phyloP scores from a whole-genome alignment of 2,329 filamentous ascomycete species.

The Fusarium graminum region DNA sequence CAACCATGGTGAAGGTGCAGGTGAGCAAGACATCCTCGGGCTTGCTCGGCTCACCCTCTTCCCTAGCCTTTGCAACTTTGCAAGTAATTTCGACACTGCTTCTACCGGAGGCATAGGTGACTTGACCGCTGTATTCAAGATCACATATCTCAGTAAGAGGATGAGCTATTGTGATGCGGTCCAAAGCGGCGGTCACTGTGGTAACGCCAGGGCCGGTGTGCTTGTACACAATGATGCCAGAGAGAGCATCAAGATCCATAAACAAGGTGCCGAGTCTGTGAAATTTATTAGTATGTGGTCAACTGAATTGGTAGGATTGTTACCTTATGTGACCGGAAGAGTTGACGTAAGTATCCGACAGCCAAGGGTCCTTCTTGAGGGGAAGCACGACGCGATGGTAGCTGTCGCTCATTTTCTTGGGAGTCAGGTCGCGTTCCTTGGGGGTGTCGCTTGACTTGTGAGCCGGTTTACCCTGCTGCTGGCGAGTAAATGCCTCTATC shows the following conservation, averaged over 20 bases:
- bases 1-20: slow-evolving; percentile 55
- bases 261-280: slow-evolving; percentile 74
- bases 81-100: slow-evolving; percentile 81
- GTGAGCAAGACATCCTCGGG: slow-evolving; percentile 61
- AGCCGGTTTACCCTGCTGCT: slow-evolving; percentile 37
- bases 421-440: slow-evolving; percentile 46
- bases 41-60: slow-evolving; percentile 65
- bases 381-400: slow-evolving; percentile 63
- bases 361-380: slow-evolving; percentile 79
- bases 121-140: slow-evolving; percentile 74
- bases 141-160: slow-evolving; percentile 83
- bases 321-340: slow-evolving; percentile 77
- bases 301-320: not conserved
- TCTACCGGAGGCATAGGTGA: slow-evolving; percentile 77
- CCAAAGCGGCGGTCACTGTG: slow-evolving; percentile 63
- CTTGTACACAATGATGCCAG: slow-evolving; percentile 81
- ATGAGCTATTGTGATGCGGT: slow-evolving; percentile 71
- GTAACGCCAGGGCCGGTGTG: slow-evolving; percentile 69
- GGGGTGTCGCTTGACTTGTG: slow-evolving; percentile 18
- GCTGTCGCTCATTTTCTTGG: slow-evolving; percentile 51
- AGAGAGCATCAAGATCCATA: slow-evolving; percentile 84
- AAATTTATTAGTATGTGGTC: not conserved
- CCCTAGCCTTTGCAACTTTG: slow-evolving; percentile 76
- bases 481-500: slow-evolving; percentile 48
- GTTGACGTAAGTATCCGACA: slow-evolving; percentile 83